These are phyloP conservation scores for Crepidotus variabilis DNA, from an alignment of 768 basidiomycete genomes.

Conservation along the genomic window DNA sequence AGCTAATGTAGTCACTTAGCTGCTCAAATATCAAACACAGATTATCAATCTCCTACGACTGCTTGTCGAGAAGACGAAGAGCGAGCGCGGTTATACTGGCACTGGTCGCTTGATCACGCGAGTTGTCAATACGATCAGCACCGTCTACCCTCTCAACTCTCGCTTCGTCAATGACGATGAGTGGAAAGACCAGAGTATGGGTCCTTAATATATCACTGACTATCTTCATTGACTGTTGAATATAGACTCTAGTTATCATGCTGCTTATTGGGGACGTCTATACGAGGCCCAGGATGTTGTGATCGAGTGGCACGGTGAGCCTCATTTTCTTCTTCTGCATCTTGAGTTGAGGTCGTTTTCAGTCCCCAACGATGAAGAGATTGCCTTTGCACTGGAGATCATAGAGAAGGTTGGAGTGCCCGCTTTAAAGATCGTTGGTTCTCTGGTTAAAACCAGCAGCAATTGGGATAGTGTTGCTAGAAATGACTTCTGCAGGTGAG, in stretches of 20 bases:
- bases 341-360: slow-evolving; percentile 8
- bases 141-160: slow-evolving; percentile 73
- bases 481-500: slow-evolving; percentile 83
- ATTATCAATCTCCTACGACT: slow-evolving; percentile 60
- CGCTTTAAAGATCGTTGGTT: slow-evolving; percentile 62
- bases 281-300: slow-evolving; percentile 77
- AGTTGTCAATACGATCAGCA: slow-evolving; percentile 68
- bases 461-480: slow-evolving; percentile 65
- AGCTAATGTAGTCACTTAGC: slow-evolving; percentile 29
- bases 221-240: slow-evolving; percentile 6
- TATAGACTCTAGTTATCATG: slow-evolving; percentile 63
- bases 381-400: slow-evolving; percentile 77
- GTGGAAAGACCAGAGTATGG: slow-evolving; percentile 73
- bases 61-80: slow-evolving; percentile 77
- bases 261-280: slow-evolving; percentile 74
- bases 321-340: not conserved
- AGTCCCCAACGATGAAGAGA: slow-evolving; percentile 68
- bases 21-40: slow-evolving; percentile 65
- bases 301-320: slow-evolving; percentile 84
- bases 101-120: slow-evolving; percentile 76
- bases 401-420: slow-evolving; percentile 67
- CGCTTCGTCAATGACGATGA: slow-evolving; percentile 80
- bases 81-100: slow-evolving; percentile 83
- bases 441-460: slow-evolving; percentile 47
- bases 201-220: not conserved